Evolutionary conservation across 345 rosid species (phyloP).

Genomic region (Dovyalis caffra): DNA sequence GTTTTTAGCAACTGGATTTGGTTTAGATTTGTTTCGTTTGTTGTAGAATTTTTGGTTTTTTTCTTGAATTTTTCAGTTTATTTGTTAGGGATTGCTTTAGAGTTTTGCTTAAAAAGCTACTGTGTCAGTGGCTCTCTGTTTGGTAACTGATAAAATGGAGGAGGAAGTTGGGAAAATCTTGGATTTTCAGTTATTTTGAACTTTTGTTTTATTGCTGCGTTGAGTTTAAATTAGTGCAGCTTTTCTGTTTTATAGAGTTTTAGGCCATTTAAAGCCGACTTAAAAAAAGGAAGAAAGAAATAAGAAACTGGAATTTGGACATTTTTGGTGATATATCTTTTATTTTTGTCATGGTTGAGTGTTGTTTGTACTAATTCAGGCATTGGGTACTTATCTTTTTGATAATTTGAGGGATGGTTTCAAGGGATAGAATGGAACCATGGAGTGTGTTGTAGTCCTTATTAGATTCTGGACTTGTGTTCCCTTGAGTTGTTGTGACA

Average conservation of each 20-base stretch:
- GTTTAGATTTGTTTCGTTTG: constrained; percentile 20
- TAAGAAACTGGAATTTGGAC: background rate
- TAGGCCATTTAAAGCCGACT: background rate
- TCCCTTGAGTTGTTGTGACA: background rate
- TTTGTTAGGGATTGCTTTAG: background rate
- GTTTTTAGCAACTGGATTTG: constrained; percentile 18
- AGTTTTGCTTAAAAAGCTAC: background rate
- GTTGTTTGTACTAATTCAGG: background rate
- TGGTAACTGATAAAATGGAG: constrained; percentile 15
- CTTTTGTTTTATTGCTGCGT: background rate
- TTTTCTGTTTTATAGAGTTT: background rate
- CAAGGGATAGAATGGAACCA: background rate
- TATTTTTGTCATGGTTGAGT: too few relatives aligned
- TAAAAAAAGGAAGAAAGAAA: background rate
- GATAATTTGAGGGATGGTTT: background rate
- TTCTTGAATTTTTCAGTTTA: constrained; percentile 8
- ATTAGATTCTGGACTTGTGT: background rate
- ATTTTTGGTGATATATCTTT: background rate
- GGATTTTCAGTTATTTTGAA: background rate
- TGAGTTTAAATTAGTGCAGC: background rate
- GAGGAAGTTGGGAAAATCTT: background rate
- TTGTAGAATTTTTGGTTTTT: constrained; percentile 11
- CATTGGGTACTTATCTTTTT: background rate
- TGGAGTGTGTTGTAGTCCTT: background rate
- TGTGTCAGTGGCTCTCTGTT: constrained; percentile 6